Base-by-base conservation (phyloP, 257 asterid species). In the Agastache rugosa region DNA sequence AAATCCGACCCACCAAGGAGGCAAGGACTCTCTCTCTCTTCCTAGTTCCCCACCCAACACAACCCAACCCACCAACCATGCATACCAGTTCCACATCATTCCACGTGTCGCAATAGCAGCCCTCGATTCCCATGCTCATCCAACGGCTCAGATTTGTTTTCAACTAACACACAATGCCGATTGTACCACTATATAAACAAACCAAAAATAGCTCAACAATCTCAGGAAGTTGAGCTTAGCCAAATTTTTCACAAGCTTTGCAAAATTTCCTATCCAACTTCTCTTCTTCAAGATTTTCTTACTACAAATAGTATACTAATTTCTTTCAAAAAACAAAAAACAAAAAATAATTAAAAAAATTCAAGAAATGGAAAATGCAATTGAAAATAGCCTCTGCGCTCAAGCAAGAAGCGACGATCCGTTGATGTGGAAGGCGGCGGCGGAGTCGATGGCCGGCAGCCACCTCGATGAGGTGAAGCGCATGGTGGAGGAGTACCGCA, bases 391-490 rank as follows among this genome's bases (percentile, higher is more conserved):
- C 15, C 37, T 35, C 1, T 51, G 73, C 4, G 67, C 1, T 15
- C 20, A 11, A 41, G 16, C 48, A 4, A n/a, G 6, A 1, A 34
- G 27, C 7, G 63, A 35, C 6, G 85, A 81, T 77, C 85, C 82
- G 9, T 29, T 81, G 77, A 73, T 74, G 14, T 81, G 85, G 85
- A 60, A 39, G 14, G 20, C 22, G 63, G 85, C 80, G 67, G 85
- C 85, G 25, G 82, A 37, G 72, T 17, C 78, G 2, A 67, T 77
- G 0, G 11, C 8, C 37, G 80, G 85, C 25, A 81, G 80, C 80
- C 85, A 81, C 82, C 82, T 77, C 1, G 85, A 81, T 0, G 85
- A 81, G 47, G 82, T 81, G 72, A 81, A 77, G 79, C 74, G 77
- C 62, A 81, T 81, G 85, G 82, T 81, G 77, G 85, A 14, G 85